Conservation (phyloP, 2,329 filamentous ascomycete genomes). For the Penicillium sclerotiorum region DNA sequence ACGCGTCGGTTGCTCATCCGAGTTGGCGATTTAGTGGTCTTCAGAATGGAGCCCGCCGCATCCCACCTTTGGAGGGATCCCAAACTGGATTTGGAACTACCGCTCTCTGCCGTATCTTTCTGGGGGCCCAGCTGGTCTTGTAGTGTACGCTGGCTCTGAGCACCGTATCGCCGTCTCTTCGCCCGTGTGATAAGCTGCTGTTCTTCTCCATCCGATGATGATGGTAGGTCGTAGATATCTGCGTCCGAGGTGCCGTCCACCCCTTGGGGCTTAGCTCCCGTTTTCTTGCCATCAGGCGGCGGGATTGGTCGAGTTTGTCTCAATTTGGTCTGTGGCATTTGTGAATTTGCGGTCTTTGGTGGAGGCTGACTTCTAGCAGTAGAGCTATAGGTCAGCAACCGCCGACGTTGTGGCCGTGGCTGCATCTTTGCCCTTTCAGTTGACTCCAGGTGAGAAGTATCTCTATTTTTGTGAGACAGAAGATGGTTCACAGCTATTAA, state of each 20-base stretch:
- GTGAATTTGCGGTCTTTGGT: slow-evolving; percentile 1
- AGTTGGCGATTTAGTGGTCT: not conserved
- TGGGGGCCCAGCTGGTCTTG: not conserved
- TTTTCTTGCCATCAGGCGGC: too few relatives aligned
- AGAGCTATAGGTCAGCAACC: slow-evolving; percentile 44
- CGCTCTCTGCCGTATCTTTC: not conserved
- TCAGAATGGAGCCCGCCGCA: not conserved
- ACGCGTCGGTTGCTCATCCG: not conserved
- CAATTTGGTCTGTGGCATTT: not conserved
- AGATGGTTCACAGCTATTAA: not conserved
- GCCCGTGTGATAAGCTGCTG: slow-evolving; percentile 12
- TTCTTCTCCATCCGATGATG: slow-evolving; percentile 32
- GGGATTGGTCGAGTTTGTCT: not conserved
- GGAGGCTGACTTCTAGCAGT: slow-evolving; percentile 16
- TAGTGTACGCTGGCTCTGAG: not conserved
- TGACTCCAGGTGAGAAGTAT: not conserved
- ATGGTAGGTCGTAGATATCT: slow-evolving; percentile 30
- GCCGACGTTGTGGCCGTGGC: slow-evolving; percentile 29
- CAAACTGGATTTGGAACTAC: not conserved
- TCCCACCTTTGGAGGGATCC: not conserved
- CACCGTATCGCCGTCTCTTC: slow-evolving; percentile 23
- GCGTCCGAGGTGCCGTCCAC: not conserved
- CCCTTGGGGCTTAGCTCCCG: not conserved
- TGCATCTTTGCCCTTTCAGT: slow-evolving; percentile 18
- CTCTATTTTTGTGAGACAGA: not conserved